Conservation (phyloP, 2,329 filamentous ascomycete genomes). For the Zelopaecilomyces penicillatus region DNA sequence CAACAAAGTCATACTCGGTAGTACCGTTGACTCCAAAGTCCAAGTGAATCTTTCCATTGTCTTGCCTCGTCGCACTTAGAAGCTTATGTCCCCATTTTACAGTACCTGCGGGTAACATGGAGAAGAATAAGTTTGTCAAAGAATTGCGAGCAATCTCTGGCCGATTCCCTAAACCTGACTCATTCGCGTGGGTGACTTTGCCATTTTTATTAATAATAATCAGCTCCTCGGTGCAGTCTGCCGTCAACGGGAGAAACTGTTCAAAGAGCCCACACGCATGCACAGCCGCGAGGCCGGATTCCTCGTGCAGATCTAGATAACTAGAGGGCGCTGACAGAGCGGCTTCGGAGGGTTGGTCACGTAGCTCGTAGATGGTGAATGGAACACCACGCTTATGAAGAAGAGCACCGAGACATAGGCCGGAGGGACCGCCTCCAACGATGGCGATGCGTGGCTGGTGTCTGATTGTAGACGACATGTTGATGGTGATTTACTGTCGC, state of each 20-base stretch:
- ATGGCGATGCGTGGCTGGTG: constrained; percentile 30
- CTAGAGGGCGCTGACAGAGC: constrained; percentile 26
- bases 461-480: not conserved
- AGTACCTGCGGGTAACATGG: constrained; percentile 18
- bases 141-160: constrained; percentile 32
- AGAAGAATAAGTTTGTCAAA: constrained; percentile 26
- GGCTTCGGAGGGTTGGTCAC: constrained; percentile 17
- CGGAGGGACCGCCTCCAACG: constrained; percentile 36
- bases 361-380: constrained; percentile 28
- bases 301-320: constrained; percentile 40
- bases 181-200: constrained; percentile 13
- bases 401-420: constrained; percentile 38
- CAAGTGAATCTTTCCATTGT: constrained; percentile 10
- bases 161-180: constrained; percentile 14
- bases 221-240: constrained; percentile 14
- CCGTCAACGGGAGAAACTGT: constrained; percentile 32
- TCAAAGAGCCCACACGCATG: constrained; percentile 34
- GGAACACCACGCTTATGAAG: constrained; percentile 31
- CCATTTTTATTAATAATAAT: constrained; percentile 19
- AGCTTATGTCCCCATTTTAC: constrained; percentile 33
- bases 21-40: constrained; percentile 15
- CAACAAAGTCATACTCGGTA: constrained; percentile 9
- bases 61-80: constrained; percentile 8
- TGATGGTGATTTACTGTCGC: not conserved
- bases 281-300: constrained; percentile 36